Evolutionary conservation across 306 rosid species (phyloP), one percentile per base, ranked within the genome.

Genomic region (Alnus rubra): DNA sequence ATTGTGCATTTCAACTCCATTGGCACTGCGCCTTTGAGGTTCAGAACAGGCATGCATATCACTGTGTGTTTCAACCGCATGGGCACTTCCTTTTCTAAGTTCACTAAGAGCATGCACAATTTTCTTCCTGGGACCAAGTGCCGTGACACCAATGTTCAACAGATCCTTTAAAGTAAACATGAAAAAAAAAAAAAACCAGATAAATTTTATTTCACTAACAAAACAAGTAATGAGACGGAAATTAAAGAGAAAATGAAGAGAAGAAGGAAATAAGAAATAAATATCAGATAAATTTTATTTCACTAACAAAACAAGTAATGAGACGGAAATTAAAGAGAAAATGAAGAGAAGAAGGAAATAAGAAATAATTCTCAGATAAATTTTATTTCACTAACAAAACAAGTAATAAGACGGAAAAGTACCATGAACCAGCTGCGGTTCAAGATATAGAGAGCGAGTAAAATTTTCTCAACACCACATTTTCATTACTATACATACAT

Each of bases 51-150:
- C 83, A 65, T 30, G 71, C 44, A 74, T 56, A 49, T 75, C 80
- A 71, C 53, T 81, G 4, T 69, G 74, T 51, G 75, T 86, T 62
- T 84, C 91, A 30, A 67, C 74, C 47, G 83, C 73, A 74, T 67
- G 19, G 51, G 23, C 74, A 77, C 47, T 50, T 68, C 82, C 92
- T 74, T 84, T 88, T 88, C 95, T 82, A 79, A 88, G 93, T 75
- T 88, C 92, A 72, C 81, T 76, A 52, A 94, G 76, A 18, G 92
- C 92, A 78, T 79, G 95, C 31, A 80, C 81, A 79, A 94, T 91
- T 89, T 92, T 92, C 88, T 91, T 94, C 65, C 97, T 89, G 18
- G 98, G 97, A 68, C 98, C 98, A 79, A 94, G 92, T 67, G 95
- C 92, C 68, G 89, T 78, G 70, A 94, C 82, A 55, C 98, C 97